Evolutionary conservation across 441 rosid species (phyloP).

Genomic region (Erodium moschatum): DNA sequence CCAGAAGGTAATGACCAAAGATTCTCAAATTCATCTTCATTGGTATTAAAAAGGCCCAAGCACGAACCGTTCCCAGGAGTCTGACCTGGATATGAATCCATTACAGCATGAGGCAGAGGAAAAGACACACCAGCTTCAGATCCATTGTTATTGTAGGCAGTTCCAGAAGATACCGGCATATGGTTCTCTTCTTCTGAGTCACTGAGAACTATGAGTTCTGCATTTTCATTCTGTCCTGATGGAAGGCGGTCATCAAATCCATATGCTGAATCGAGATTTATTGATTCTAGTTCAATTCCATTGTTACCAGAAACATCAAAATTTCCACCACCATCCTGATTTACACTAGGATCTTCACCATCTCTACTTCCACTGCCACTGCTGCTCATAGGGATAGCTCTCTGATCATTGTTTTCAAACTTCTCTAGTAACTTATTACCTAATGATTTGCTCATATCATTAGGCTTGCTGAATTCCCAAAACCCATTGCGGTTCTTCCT

Average conservation of each 20-base stretch:
- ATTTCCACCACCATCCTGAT: conserved; percentile 70
- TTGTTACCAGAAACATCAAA: conserved; percentile 49
- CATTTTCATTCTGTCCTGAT: conserved; percentile 42
- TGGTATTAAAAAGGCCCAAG: conserved; percentile 49
- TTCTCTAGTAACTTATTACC: conserved; percentile 50
- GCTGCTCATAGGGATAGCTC: conserved; percentile 77
- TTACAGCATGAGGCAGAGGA: conserved; percentile 46
- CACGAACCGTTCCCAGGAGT: conserved; percentile 36
- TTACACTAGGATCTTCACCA: conserved; percentile 91
- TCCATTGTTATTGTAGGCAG: conserved; percentile 42
- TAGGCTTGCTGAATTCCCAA: conserved; percentile 88
- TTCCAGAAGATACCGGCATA: conserved; percentile 39
- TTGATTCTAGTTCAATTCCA: conserved; percentile 64
- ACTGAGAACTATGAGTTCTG: conserved; percentile 76
- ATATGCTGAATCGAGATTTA: conserved; percentile 52
- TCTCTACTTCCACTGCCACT: conserved; percentile 88
- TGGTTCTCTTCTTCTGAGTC: conserved; percentile 94
- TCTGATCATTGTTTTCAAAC: conserved; percentile 40
- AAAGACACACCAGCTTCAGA: conserved; percentile 45
- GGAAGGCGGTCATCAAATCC: conserved; percentile 46
- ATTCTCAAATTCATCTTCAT: conserved; percentile 61
- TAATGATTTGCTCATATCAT: conserved; percentile 41
- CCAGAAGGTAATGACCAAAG: conserved; percentile 65
- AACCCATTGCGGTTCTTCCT: conserved; percentile 73
- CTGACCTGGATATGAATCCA: conserved; percentile 53